Percentiles rank a stretch among this genome's conserved stretches.
phyloP scores from a whole-genome alignment of 2,329 filamentous ascomycete species.

The Hymenoscyphus linearis region DNA sequence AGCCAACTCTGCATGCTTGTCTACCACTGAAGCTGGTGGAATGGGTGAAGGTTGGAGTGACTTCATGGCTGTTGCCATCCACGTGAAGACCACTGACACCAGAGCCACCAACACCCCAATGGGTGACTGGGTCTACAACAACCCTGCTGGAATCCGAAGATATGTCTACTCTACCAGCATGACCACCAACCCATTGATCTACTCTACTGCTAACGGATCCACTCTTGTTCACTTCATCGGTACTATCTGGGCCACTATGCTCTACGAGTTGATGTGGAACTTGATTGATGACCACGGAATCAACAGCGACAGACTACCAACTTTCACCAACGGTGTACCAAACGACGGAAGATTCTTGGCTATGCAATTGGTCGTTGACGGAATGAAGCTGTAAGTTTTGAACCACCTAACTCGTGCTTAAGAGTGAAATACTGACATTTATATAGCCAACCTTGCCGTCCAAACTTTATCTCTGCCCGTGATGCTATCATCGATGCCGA shows the following conservation, averaged over 20 bases:
- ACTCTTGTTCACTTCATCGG: conserved; percentile 43
- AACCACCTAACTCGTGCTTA: not conserved
- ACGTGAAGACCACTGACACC: conserved; percentile 42
- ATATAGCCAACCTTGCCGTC: conserved; percentile 46
- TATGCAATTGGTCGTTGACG: conserved; percentile 42
- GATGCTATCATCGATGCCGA: conserved; percentile 54
- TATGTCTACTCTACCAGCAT: conserved; percentile 48
- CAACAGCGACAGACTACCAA: conserved; percentile 38
- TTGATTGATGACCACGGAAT: conserved; percentile 51
- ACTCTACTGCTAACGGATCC: conserved; percentile 39
- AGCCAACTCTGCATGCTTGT: conserved; percentile 40
- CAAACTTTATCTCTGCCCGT: conserved; percentile 47
- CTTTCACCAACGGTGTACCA: conserved; percentile 42
- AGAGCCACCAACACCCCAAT: conserved; percentile 42
- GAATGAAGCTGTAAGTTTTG: conserved; percentile 39
- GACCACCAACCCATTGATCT: conserved; percentile 45
- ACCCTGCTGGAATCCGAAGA: conserved; percentile 41
- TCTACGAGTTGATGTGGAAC: conserved; percentile 55
- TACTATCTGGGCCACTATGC: conserved; percentile 46
- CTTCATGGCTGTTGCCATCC: conserved; percentile 48
- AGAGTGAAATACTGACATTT: conserved; percentile 2
- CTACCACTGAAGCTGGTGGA: conserved; percentile 43
- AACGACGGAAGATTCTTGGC: conserved; percentile 44
- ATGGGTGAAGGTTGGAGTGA: conserved; percentile 57
- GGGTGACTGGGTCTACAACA: conserved; percentile 45